Evolutionary conservation across 129 eudicot genomes (phyloP), one percentile per base, ranked within the genome.

Genomic region (Saussurea involucrata): DNA sequence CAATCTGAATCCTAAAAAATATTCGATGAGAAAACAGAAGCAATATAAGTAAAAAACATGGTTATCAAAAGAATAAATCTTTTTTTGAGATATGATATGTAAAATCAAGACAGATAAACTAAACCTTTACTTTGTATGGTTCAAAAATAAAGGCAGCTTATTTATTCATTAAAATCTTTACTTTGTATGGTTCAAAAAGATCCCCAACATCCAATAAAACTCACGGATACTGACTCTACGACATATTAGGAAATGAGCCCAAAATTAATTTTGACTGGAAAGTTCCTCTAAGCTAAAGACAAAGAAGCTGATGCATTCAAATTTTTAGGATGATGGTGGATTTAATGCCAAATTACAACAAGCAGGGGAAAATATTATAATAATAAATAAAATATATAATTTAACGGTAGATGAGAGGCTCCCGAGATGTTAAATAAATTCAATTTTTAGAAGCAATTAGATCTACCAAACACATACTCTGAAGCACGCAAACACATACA

Each of bases 231-330:
- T 68, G 80, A 81, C 84, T 74, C 49, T 34, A 68, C 58, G n/a
- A 80, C 33, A 73, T 67, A 63, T 25, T 33, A 53, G 36, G 46
- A 74, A 74, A 58, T 53, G 69, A 74, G 69, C 25, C 63, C 75
- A 80, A 61, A 34, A 25, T 8, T 28, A 73, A 80, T 74, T 72
- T 74, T 80, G 84, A 80, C 79, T 68, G 64, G 21, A 75, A 71
- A 66, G 73, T 32, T 57, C 11, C 9, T 63, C 32, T 29, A n/a
- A n/a, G n/a, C n/a, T n/a, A 77, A 29, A 69, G 71, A 78, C 77
- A 78, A 70, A 70, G 66, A 61, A 78, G 72, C 55, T 71, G 77
- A 57, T 57, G 71, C 57, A 74, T 74, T 80, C 84, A 74, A 57
- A 76, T 64, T 67, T 57, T 21, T 74, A 53, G 66, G 40, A 65